Evolutionary conservation across 2,329 filamentous ascomycete species (phyloP).

Genomic region (Pseudogymnoascus sp.): DNA sequence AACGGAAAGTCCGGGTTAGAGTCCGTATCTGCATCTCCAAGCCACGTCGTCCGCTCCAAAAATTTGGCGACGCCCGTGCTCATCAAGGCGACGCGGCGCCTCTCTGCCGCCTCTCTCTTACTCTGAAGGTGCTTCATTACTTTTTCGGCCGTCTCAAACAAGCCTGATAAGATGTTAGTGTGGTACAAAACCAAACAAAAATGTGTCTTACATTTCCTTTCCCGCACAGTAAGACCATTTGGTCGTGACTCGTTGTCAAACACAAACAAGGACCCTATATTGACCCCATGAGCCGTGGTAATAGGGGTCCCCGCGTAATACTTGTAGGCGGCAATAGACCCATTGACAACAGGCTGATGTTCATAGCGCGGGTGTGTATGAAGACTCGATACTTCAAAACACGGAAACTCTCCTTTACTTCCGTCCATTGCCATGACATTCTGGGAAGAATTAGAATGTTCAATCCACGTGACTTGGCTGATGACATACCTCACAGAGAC

Average conservation of each 20-base stretch:
- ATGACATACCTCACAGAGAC: conserved; percentile 24
- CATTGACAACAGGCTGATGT: conserved; percentile 20
- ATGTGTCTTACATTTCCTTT: conserved; percentile 25
- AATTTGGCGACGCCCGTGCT: conserved; percentile 21
- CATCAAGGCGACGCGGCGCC: conserved; percentile 20
- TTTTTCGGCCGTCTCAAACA: conserved; percentile 19
- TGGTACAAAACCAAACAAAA: background rate
- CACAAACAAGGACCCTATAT: conserved; percentile 24
- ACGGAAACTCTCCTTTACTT: conserved; percentile 18
- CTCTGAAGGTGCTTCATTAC: conserved; percentile 23
- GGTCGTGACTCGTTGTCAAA: conserved; percentile 36
- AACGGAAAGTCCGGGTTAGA: background rate
- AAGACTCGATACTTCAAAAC: conserved; percentile 22
- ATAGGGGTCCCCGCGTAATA: conserved; percentile 26
- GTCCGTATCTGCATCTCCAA: background rate
- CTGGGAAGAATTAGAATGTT: conserved; percentile 11
- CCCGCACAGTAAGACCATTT: conserved; percentile 40
- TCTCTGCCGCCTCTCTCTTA: conserved; percentile 24
- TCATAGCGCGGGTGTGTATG: conserved; percentile 20
- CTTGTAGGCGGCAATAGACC: conserved; percentile 17
- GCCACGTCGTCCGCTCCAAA: conserved; percentile 16
- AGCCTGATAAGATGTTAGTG: conserved; percentile 12
- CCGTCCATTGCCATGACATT: conserved; percentile 18
- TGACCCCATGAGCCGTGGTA: conserved; percentile 21
- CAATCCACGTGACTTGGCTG: background rate